phyloP scores from a whole-genome alignment of 371 early-diverging fungal genomes.

The Funneliformis caledonium region DNA sequence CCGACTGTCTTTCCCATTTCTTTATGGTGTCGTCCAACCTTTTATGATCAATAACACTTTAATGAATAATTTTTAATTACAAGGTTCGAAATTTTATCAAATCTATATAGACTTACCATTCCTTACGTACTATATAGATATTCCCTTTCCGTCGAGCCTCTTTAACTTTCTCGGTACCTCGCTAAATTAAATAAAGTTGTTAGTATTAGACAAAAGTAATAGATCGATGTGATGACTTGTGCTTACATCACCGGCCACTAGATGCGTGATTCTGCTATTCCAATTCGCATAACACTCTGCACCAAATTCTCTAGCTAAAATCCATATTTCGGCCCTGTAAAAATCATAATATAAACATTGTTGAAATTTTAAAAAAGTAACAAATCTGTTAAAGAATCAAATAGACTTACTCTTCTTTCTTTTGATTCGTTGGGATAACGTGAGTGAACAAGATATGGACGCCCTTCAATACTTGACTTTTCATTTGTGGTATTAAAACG shows the following conservation, averaged over 20 bases:
- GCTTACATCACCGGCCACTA: constrained; percentile 75
- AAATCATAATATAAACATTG: neutral
- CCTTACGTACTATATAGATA: constrained; percentile 58
- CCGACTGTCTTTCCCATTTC: constrained; percentile 35
- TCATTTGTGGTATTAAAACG: constrained; percentile 54
- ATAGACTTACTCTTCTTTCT: constrained; percentile 44
- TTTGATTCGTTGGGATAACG: constrained; percentile 58
- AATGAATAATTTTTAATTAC: neutral
- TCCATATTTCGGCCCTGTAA: constrained; percentile 73
- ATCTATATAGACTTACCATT: constrained; percentile 50
- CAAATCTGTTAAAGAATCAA: neutral
- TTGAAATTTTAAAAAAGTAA: neutral
- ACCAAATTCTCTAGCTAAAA: constrained; percentile 71
- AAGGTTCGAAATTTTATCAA: neutral
- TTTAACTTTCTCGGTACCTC: constrained; percentile 63
- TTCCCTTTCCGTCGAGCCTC: constrained; percentile 54
- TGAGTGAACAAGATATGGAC: constrained; percentile 61
- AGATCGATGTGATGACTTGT: neutral
- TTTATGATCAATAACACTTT: neutral
- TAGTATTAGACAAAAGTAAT: neutral
- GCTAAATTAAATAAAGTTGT: constrained; percentile 43
- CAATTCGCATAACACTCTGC: constrained; percentile 66
- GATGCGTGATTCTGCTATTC: constrained; percentile 69
- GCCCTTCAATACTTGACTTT: constrained; percentile 53
- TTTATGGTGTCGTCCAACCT: constrained; percentile 34